Evolutionary conservation across 148 eudicot genomes (phyloP), one percentile per base, ranked within the genome.

Genomic region (Selenicereus undatus): DNA sequence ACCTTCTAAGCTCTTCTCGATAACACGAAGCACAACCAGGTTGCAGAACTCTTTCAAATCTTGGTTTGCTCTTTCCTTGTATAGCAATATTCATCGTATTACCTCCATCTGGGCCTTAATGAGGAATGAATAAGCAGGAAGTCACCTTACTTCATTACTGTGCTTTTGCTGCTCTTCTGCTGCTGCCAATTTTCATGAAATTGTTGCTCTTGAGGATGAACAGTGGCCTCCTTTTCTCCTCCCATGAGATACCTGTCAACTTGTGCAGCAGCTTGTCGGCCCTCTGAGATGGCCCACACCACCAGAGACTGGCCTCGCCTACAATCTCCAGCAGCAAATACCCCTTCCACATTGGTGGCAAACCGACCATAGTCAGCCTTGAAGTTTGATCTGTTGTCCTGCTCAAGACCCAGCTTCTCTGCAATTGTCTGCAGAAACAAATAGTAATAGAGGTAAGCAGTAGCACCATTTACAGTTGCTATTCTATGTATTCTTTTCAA

Each of bases 301-400:
- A 96, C 99, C 84, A 96, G 81, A 8, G 99, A 96, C 83, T 96
- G 99, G 17, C 99, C 99, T 17, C 99, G 92, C 24, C 99, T 87
- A 74, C 99, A 96, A 60, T 96, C 99, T 1, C 99, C 99, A 0
- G 99, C 98, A 14, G 98, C 99, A 81, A 96, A 96, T 32, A 96
- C 90, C 3, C 99, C 98, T 30, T 96, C 95, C 29, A 92, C 91
- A 42, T 77, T 93, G 78, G 98, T 96, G 32, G 97, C 86, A 66
- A 89, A 91, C 12, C 90, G 85, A 11, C 97, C 94, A 43, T 90
- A 88, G 21, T 92, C 91, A 13, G 95, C 93, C 81, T 96, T 93
- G 90, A 89, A 90, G 91, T 96, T 96, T 14, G 99, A 93, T 29
- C 99, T 82, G 68, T 90, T 90, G 90, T 96, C 99, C 73, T 74